Evolutionary conservation across 495 filamentous ascomycete species (phyloP), one percentile per base, ranked within the genome.

Genomic region (Xylona heveae): DNA sequence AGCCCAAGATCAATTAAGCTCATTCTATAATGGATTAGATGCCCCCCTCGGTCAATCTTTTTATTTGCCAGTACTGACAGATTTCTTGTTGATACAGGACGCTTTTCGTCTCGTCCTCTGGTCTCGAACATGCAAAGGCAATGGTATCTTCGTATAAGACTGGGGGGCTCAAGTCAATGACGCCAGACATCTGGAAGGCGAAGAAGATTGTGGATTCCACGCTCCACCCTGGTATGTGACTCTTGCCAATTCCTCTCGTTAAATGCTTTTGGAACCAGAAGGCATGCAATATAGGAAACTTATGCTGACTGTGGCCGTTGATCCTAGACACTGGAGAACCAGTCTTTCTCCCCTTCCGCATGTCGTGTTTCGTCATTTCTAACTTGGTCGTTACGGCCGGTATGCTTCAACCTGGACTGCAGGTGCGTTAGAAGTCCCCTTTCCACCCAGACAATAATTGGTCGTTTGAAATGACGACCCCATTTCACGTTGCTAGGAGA

Each of bases 171-270:
- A 62, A 63, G 34, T 39, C 48, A 3, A 92, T 95, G 83, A 91
- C 74, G 5, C 73, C 82, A 6, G 78, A 92, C 42, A 51, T 95
- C 42, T 97, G 88, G 88, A 61, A 60, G 37, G 88, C 88, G 22
- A 97, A 97, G 66, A 92, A 94, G 61, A 68, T 93, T 36, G 72
- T 93, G 15, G 88, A 97, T 53, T 84, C 90, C 28, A 95, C 88
- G 5, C 50, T 97, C 34, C 88, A 97, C 51, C 88, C 88, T 28
- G 81, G 78, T 80, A 67, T 35, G 55, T 26, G 31, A 17, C 20
- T 24, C n/a, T 21, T 15, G 36, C 10, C 23, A n/a, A n/a, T 19
- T 2, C 5, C 16, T 33, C 9, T 22, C n/a, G 9, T 15, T 13
- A 15, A 6, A 15, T 25, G 23, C 7, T 8, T 7, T 13, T 25